Base-by-base conservation (phyloP, 306 rosid species). In the Malus orientalis region DNA sequence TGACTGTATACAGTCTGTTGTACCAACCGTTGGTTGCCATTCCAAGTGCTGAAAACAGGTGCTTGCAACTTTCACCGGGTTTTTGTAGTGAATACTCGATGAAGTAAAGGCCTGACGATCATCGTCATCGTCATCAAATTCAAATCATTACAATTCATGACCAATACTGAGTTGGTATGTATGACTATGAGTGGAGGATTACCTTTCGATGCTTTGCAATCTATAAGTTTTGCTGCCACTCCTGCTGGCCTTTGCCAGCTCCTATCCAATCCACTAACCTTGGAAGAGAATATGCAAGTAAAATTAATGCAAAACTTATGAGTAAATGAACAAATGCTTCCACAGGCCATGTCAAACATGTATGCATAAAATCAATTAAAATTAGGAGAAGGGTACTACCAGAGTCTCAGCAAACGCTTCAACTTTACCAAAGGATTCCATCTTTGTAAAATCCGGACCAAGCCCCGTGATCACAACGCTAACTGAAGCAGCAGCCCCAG, bases 381-480 rank as follows among this genome's bases (percentile, higher is more conserved):
- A 57, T 14, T n/a, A n/a, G 29, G 13, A 38, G 9, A 23, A 47
- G 5, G 19, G 8, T 45, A 80, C 65, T 14, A 93, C 98, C 88
- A 94, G 89, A 45, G 97, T 91, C 83, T 94, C 96, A 8, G 98
- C 97, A 86, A 94, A 94, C 58, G 85, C 98, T 2, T 94, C 97
- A 18, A 94, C 98, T 85, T 94, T 91, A 62, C 98, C 98, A 72
- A 91, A 90, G 9, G 98, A 94, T 89, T 91, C 98, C 88, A 94
- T 91, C 88, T 78, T 84, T 27, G 98, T 94, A 77, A 85, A 94
- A 84, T 94, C 98, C 8, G 98, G 88, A 77, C 98, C 97, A 29
- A 94, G 75, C 66, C 96, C 97, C 30, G 98, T 88, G 71, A 94
- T 91, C 51, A 83, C 91, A 64, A 94, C 89, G 68, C 91, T 94